Base-by-base conservation (phyloP, 306 rosid genomes). In the Lathyrus oleraceus region DNA sequence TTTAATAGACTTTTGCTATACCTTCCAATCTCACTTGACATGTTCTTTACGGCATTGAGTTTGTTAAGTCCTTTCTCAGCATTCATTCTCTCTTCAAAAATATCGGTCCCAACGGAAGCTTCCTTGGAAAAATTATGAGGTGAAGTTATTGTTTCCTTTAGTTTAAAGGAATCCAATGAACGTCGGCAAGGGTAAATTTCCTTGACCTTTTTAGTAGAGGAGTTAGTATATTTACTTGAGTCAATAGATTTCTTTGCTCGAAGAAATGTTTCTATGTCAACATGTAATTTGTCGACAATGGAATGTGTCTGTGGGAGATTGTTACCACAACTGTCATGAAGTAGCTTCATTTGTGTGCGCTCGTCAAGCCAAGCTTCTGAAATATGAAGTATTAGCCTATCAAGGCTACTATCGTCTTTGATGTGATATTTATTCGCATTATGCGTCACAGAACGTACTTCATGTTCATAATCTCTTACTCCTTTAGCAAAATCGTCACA, bases 351-450 rank as follows among this genome's bases (percentile, higher is more conserved):
- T 70, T 87, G 97, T 75, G 78, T 74, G 60, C 93, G 86, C 81
- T 91, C 96, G 40, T 91, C 96, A 23, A 91, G 88, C 97, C 97
- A 91, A 6, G 91, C 91, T 84, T 91, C 97, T 12, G 97, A 88
- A 67, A 91, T 82, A 51, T 87, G 91, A 58, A 87, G 91, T 74
- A 91, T 76, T 48, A 87, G 70, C 52, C 85, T 76, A 67, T 88
- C 91, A 45, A 69, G 71, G 39, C 73, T 71, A 47, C 71, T 68
- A 47, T 20, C 69, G 16, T 59, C 66, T 32, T 79, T 62, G 65
- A 70, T 74, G 49, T 53, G 77, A 76, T 67, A 70, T 63, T 73
- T 80, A 45, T 77, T 74, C 19, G 68, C 61, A 47, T 75, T 86
- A 19, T 81, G 84, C 82, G 65, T 70, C 44, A 83, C 49, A 28